A percentile compares a stretch with the other conserved stretches of the same genome.
phyloP scores from a whole-genome alignment of 306 rosid species.

The Trifolium fragiferum region DNA sequence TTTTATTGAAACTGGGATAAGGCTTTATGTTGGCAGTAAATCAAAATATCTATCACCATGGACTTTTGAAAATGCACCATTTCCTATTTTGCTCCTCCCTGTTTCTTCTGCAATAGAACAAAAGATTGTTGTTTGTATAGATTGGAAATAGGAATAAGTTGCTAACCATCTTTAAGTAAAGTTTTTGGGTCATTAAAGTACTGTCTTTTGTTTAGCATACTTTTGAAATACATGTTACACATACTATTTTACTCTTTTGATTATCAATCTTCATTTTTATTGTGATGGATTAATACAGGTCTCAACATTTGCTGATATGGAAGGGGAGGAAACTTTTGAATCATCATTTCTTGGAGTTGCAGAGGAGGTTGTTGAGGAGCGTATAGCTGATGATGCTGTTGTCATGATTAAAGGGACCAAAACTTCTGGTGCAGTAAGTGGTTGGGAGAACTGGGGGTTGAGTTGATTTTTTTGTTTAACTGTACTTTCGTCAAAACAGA shows the following conservation, averaged over 20 bases:
- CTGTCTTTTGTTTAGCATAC: not conserved
- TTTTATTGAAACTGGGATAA: constrained; percentile 5
- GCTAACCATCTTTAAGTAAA: too few species aligned
- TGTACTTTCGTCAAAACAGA: not conserved
- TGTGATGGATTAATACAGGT: constrained; percentile 57
- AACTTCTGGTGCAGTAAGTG: constrained; percentile 83
- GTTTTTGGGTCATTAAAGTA: not conserved
- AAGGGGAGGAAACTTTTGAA: constrained; percentile 98
- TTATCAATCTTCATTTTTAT: constrained; percentile 8
- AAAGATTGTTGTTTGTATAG: not conserved
- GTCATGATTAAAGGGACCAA: constrained; percentile 92
- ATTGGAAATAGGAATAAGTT: too few species aligned
- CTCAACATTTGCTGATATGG: constrained; percentile 99
- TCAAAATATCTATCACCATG: constrained; percentile 9
- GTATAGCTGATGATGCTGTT: constrained; percentile 87
- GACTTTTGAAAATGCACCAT: not conserved
- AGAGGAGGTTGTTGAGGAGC: constrained; percentile 98
- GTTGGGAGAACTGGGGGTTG: constrained; percentile 1
- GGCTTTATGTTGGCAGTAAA: not conserved
- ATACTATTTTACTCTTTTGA: constrained; percentile 11
- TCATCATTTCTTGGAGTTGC: constrained; percentile 91
- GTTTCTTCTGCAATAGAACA: not conserved
- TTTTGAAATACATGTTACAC: not conserved
- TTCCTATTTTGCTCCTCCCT: not conserved
- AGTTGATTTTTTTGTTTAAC: not conserved